A percentile compares a stretch with the other conserved stretches of the same genome.
Evolutionary conservation across 768 basidiomycete genomes (phyloP).

Genomic region (Tylopilus subfusipes): DNA sequence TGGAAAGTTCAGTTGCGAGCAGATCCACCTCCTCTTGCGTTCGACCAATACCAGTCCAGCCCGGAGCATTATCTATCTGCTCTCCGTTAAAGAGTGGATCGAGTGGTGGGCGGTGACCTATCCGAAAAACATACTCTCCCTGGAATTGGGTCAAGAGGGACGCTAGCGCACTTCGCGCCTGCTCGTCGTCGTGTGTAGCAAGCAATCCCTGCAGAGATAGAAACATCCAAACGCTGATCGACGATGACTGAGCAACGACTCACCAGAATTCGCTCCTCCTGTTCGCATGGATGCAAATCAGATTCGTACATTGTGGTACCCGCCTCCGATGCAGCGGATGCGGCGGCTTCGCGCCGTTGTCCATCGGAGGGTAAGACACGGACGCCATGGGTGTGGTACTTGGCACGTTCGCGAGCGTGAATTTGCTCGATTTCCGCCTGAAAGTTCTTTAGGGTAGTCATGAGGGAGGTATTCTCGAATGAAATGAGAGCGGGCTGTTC

Average conservation of each 20-base stretch:
- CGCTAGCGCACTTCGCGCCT: slow-evolving; percentile 63
- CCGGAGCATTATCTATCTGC: slow-evolving; percentile 39
- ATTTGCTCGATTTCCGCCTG: slow-evolving; percentile 80
- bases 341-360: slow-evolving; percentile 49
- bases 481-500: background rate
- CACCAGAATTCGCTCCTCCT: slow-evolving; percentile 19
- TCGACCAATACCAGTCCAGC: slow-evolving; percentile 52
- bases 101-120: slow-evolving; percentile 65
- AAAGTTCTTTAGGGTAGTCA: slow-evolving; percentile 35
- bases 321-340: background rate
- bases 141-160: slow-evolving; percentile 60
- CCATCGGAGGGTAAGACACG: slow-evolving; percentile 15
- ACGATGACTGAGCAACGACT: background rate
- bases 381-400: slow-evolving; percentile 44
- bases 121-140: slow-evolving; percentile 73
- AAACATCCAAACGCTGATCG: background rate
- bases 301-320: background rate
- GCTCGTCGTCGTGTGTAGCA: slow-evolving; percentile 41
- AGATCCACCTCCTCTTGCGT: slow-evolving; percentile 50
- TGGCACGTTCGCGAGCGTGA: slow-evolving; percentile 60
- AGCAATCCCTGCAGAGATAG: slow-evolving; percentile 39
- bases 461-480: slow-evolving; percentile 6
- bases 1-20: slow-evolving; percentile 43
- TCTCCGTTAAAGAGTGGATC: slow-evolving; percentile 55
- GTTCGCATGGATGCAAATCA: slow-evolving; percentile 9